Conservation (phyloP, 805 yeast genomes). For the Pichia scutulata region DNA sequence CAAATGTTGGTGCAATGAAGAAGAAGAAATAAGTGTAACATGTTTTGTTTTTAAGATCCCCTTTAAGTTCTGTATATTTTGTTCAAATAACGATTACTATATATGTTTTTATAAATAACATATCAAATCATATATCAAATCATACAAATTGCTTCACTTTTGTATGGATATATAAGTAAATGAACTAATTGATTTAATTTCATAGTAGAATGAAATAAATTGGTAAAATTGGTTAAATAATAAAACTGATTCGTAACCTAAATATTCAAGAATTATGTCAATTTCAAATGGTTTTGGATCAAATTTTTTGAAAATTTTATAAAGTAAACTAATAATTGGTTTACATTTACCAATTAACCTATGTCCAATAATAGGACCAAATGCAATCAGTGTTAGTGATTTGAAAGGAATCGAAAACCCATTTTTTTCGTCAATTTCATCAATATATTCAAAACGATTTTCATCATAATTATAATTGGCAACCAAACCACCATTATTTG, state of each 20-base stretch:
- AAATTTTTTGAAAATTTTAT: neutral
- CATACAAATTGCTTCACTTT: neutral
- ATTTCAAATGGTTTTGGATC: constrained; percentile 5
- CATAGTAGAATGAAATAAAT: neutral
- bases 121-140: too few species aligned
- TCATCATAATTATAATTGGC: neutral
- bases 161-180: neutral
- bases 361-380: constrained; percentile 1
- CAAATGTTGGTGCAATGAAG: constrained; percentile 69
- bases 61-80: constrained; percentile 3
- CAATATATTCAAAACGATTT: neutral
- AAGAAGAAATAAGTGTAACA: constrained; percentile 54
- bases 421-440: neutral
- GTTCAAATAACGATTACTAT: neutral
- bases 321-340: neutral
- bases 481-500: neutral
- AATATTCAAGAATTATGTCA: constrained; percentile 4
- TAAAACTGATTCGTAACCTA: constrained; percentile 3
- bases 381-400: neutral
- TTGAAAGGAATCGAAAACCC: neutral
- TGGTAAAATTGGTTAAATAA: neutral
- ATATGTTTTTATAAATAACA: neutral
- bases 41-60: constrained; percentile 4
- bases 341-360: constrained; percentile 1
- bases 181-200: neutral